Evolutionary conservation across 1,284 basidiomycete genomes (phyloP).

Genomic region (Boletus semigastroideus): DNA sequence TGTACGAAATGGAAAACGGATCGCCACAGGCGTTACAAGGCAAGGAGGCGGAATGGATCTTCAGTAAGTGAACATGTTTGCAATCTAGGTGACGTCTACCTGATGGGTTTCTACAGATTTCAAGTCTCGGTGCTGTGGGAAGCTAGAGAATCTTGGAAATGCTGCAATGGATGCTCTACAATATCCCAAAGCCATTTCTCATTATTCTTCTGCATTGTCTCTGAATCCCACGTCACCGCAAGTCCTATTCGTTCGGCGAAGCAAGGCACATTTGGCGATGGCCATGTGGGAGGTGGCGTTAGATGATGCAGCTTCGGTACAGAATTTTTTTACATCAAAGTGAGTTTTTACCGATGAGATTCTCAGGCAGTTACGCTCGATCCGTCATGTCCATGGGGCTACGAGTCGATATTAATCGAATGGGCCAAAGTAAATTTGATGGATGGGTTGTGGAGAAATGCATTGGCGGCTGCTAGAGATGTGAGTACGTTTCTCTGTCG

Average conservation of each 20-base stretch:
- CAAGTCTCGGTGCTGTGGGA: neutral
- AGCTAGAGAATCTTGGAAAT: too few relatives aligned
- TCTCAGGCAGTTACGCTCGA: neutral
- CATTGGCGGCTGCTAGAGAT: too few relatives aligned
- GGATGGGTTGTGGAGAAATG: too few relatives aligned
- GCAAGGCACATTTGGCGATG: neutral
- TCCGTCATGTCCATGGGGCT: neutral
- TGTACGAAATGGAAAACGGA: neutral
- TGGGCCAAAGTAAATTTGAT: too few relatives aligned
- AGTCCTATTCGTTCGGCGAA: neutral
- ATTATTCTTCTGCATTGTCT: neutral
- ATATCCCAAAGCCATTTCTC: neutral
- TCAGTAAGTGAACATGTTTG: neutral
- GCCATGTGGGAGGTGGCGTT: neutral
- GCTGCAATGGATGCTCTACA: too few relatives aligned
- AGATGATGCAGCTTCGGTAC: neutral
- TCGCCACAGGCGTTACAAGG: neutral
- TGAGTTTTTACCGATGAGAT: too few relatives aligned
- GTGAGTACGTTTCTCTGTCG: too few relatives aligned
- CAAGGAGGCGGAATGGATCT: neutral
- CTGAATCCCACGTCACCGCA: neutral
- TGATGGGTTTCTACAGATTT: neutral
- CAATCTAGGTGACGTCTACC: neutral
- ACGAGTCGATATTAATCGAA: neutral
- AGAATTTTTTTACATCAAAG: neutral